These are phyloP conservation scores for Venturia oleaginea DNA, from an alignment of 2,329 filamentous ascomycete genomes.

Conservation along the genomic window DNA sequence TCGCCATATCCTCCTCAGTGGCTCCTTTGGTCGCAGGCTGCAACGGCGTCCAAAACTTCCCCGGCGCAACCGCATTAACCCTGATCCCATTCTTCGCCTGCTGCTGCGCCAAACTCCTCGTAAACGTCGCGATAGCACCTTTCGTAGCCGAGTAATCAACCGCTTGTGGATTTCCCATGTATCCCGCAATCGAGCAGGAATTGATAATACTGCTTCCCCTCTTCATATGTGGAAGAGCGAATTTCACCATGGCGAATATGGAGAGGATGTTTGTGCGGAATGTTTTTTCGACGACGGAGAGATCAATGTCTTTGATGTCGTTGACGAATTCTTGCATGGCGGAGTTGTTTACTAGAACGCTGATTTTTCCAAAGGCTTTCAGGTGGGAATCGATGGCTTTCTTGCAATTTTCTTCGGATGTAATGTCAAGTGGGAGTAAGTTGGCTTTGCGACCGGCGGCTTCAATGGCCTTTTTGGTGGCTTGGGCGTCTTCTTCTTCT, in stretches of 20 bases:
- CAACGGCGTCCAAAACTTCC: conserved; percentile 32
- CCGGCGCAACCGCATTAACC: conserved; percentile 34
- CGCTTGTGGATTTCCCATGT: conserved; percentile 36
- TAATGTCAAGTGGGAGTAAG: conserved; percentile 41
- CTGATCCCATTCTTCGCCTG: conserved; percentile 48
- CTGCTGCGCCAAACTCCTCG: conserved; percentile 43
- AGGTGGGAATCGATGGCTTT: conserved; percentile 46
- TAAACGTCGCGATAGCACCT: conserved; percentile 49
- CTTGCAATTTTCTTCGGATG: conserved; percentile 41
- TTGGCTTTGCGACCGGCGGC: conserved; percentile 40
- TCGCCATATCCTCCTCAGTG: conserved; percentile 19
- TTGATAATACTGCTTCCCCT: conserved; percentile 47
- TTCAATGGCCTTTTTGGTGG: conserved; percentile 45
- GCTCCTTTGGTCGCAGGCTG: conserved; percentile 32
- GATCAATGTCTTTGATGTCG: conserved; percentile 45
- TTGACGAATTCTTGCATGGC: conserved; percentile 47
- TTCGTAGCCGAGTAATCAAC: conserved; percentile 51
- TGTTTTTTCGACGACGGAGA: conserved; percentile 45
- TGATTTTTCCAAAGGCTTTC: conserved; percentile 32
- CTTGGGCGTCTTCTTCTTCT: conserved; percentile 47
- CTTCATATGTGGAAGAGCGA: conserved; percentile 46
- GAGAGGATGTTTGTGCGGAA: conserved; percentile 50
- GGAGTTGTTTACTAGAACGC: conserved; percentile 49
- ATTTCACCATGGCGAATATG: conserved; percentile 53
- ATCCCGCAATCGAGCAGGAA: conserved; percentile 45